Evolutionary conservation across 2,329 filamentous ascomycete species (phyloP).

Genomic region (Aureobasidium melanogenum): DNA sequence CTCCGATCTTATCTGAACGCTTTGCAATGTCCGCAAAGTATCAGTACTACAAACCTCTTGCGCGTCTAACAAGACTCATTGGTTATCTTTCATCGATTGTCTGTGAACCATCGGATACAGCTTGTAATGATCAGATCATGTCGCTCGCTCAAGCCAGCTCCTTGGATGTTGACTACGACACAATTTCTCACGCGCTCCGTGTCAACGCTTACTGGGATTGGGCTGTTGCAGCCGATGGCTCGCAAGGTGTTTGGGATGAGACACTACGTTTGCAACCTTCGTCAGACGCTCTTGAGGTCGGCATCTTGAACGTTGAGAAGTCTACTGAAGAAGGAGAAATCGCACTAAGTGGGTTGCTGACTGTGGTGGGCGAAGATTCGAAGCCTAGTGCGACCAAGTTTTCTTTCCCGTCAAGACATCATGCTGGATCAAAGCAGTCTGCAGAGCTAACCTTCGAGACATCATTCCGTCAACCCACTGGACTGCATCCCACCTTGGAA

Average conservation of each 20-base stretch:
- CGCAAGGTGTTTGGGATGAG: constrained; percentile 38
- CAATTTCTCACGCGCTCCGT: constrained; percentile 55
- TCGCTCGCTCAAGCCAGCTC: constrained; percentile 48
- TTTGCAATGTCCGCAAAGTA: constrained; percentile 55
- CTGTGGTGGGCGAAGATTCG: constrained; percentile 65
- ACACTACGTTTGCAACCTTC: constrained; percentile 9
- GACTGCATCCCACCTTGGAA: constrained; percentile 74
- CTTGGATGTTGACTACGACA: constrained; percentile 71
- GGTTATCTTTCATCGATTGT: not conserved
- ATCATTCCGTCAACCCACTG: constrained; percentile 61
- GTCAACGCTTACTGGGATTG: constrained; percentile 55
- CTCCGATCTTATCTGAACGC: constrained; percentile 47
- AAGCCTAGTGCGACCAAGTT: constrained; percentile 69
- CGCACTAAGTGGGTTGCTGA: constrained; percentile 67
- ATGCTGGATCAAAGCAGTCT: constrained; percentile 38
- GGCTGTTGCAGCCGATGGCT: constrained; percentile 19
- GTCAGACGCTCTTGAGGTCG: constrained; percentile 63
- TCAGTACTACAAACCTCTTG: constrained; percentile 63
- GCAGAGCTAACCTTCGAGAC: constrained; percentile 42
- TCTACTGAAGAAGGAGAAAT: constrained; percentile 64
- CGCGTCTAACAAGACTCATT: constrained; percentile 23
- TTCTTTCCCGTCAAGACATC: constrained; percentile 73
- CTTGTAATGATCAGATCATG: constrained; percentile 43
- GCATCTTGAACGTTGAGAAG: constrained; percentile 60
- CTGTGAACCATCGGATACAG: not conserved